These are phyloP conservation scores for Camellia sinensis DNA, from an alignment of 148 eudicot species.

Conservation along the genomic window DNA sequence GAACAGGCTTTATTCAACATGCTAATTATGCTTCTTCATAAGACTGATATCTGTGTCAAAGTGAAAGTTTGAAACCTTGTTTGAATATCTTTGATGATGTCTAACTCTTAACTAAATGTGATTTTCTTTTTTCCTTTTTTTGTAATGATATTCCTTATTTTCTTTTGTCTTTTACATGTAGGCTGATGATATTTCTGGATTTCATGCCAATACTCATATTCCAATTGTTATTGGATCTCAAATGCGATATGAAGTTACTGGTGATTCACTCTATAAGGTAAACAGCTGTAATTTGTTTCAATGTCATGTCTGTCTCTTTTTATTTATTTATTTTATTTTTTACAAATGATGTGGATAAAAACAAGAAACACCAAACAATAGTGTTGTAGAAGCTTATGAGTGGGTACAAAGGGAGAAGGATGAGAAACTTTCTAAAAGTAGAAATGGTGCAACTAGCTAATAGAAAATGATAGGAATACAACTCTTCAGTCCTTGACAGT, in stretches of 20 bases:
- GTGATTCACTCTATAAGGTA: constrained; percentile 85
- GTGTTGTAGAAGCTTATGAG: not conserved
- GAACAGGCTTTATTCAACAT: too few relatives aligned
- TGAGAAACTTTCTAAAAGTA: not conserved
- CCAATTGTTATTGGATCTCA: constrained; percentile 86
- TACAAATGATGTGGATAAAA: not conserved
- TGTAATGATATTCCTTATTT: not conserved
- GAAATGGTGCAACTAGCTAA: not conserved
- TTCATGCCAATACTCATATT: constrained; percentile 90
- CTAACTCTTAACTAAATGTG: not conserved
- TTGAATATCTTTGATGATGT: not conserved
- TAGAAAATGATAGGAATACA: not conserved
- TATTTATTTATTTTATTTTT: not conserved
- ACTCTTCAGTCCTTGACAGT: not conserved
- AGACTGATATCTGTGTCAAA: not conserved
- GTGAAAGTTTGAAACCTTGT: not conserved
- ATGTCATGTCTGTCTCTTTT: not conserved
- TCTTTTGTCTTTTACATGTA: constrained; percentile 18
- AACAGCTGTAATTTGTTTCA: constrained; percentile 7
- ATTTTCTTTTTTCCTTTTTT: not conserved
- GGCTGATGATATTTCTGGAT: constrained; percentile 79
- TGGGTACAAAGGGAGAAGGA: not conserved
- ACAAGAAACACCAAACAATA: not conserved
- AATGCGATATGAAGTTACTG: constrained; percentile 89
- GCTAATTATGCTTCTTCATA: not conserved